Evolutionary conservation across 2,329 filamentous ascomycete species (phyloP), one percentile per base, ranked within the genome.

Genomic region (Neofusicoccum kwambonambiense): DNA sequence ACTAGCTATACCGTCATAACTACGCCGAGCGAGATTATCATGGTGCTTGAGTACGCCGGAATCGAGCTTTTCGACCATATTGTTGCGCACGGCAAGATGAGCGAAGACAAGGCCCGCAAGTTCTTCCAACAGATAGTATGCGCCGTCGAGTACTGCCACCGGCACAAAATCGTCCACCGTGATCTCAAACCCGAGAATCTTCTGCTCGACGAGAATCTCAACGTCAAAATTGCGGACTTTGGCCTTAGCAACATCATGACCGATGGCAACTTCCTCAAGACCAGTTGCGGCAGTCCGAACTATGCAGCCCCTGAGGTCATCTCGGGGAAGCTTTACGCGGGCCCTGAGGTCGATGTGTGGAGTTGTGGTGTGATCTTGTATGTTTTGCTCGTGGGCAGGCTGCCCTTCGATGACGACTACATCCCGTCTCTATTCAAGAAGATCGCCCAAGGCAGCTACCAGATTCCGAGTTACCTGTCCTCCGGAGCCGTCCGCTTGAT

Each of bases 61-160:
- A 92, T 92, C 67, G 95, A 99, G 79, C 84, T 99, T 66, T 99
- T 99, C 79, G 94, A 99, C 79, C 98, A 98, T 80, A 95, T 99
- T 68, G 95, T 99, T 65, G 90, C 93, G 74, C 89, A 97, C 75
- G 95, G 95, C 64, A 89, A 91, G 74, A 92, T 98, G 85, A 88
- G 90, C 70, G 95, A 99, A 78, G 86, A 89, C 67, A 91, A 96
- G 76, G 95, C 95, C n/a, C 89, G 95, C 65, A 92, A 94, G 70
- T 97, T 99, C 83, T 99, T 99, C 79, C 95, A 99, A 79, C 95
- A 99, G 79, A 99, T 99, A 80, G 91, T 99, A 62, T 97, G 95
- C 77, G 95, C 95, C 49, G 95, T 99, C 71, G 95, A 99, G 77
- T 99, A 99, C 81, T 99, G 95, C 75, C 95, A 99, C 80, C 87